Conservation (phyloP, 1,139 yeast species). For the Zygoascus hellenicus region DNA sequence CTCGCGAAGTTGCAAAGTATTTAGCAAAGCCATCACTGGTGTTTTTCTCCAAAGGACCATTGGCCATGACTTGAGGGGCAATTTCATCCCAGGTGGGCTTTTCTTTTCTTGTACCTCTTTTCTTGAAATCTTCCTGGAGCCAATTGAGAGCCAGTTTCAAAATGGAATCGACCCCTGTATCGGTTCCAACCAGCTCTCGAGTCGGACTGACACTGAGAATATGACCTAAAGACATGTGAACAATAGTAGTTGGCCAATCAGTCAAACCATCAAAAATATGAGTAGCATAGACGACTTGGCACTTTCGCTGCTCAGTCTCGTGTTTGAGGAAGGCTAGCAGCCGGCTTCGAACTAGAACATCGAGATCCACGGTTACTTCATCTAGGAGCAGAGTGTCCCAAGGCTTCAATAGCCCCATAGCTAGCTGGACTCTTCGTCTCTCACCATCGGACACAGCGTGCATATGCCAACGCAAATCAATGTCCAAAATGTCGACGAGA, state of each 20-base stretch:
- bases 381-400: slow-evolving; percentile 82
- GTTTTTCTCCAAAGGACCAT: slow-evolving; percentile 27
- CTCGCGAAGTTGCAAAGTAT: slow-evolving; percentile 31
- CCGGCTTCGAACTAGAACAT: slow-evolving; percentile 80
- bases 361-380: slow-evolving; percentile 94
- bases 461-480: slow-evolving; percentile 90
- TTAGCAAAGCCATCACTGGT: slow-evolving; percentile 24
- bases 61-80: slow-evolving; percentile 18
- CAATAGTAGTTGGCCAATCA: slow-evolving; percentile 77
- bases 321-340: slow-evolving; percentile 59
- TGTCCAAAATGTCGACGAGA: slow-evolving; percentile 69
- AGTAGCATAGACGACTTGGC: slow-evolving; percentile 76
- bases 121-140: slow-evolving; percentile 38
- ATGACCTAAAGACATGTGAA: slow-evolving; percentile 73
- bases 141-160: slow-evolving; percentile 38
- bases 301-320: slow-evolving; percentile 63
- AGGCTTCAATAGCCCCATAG: slow-evolving; percentile 88
- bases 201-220: slow-evolving; percentile 27
- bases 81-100: slow-evolving; percentile 27
- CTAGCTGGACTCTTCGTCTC: slow-evolving; percentile 85
- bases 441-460: slow-evolving; percentile 90
- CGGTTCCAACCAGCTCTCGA: slow-evolving; percentile 14
- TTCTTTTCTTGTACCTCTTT: slow-evolving; percentile 39
- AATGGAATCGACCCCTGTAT: slow-evolving; percentile 31
- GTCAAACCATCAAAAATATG: slow-evolving; percentile 95